Evolutionary conservation across 2,329 filamentous ascomycete species (phyloP), one percentile per base, ranked within the genome.

Genomic region (Aspergillus thermomutatus): DNA sequence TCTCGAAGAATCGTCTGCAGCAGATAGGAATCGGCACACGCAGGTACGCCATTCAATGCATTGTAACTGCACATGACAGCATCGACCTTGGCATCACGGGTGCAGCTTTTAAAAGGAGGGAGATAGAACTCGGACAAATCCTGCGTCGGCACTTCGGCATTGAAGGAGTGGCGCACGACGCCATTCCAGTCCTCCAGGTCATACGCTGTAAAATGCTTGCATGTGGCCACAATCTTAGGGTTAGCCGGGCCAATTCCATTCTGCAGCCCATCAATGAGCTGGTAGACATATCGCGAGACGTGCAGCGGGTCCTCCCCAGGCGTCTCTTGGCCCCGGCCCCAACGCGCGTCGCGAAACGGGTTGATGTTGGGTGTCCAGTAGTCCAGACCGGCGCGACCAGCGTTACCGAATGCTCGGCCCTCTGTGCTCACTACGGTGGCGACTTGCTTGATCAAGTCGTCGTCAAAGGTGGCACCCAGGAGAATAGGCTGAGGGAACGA

Each of bases 51-150:
- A 54, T 88, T 86, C 47, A 89, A 74, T 0, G 83, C 75, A 61
- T 88, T 85, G 68, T 85, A 85, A 1, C 77, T 79, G 66, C 82
- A 85, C 82, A 85, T 85, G 66, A 85, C 76, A 21, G 83, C 84
- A 7, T 77, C 77, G 11, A 81, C 80, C 50, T 79, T 77, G 5
- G 79, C 77, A 61, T 85, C 82, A n/a, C 82, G 76, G 51, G 79
- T 84, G 74, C 85, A 88, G 69, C 78, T 79, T 66, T 86, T 80
- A 72, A 89, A 89, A 0, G 84, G 78, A 1, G 81, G 83, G 45
- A 87, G 74, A 64, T 87, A 88, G 69, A 87, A 89, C 63, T 88
- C 86, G 1, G 79, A 78, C 11, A 89, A 72, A 61, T 89, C 86
- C 62, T 88, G 85, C 11, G 51, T n/a, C 1, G 54, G 50, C 9